Conservation (phyloP, 257 asterid genomes). For the Nicotiana tabacum region DNA sequence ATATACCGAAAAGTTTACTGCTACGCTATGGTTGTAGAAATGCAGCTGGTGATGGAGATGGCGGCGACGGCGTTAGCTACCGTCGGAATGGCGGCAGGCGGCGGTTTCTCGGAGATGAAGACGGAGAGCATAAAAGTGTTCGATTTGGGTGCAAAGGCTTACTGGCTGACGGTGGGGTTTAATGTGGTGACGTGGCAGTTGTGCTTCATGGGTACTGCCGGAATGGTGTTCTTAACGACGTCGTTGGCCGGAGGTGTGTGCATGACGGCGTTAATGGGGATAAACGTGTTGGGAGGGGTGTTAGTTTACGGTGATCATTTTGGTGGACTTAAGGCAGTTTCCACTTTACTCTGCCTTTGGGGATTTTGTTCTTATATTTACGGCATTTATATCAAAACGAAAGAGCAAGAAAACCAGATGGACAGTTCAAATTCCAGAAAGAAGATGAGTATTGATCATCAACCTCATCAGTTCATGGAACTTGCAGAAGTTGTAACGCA, state of each 20-base stretch:
- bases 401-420: constrained; percentile 5
- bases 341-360: constrained; percentile 65
- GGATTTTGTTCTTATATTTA: constrained; percentile 61
- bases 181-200: constrained; percentile 58
- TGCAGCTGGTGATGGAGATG: constrained; percentile 61
- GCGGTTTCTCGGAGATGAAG: constrained; percentile 42
- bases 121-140: constrained; percentile 36
- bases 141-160: constrained; percentile 47
- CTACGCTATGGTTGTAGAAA: constrained; percentile 78
- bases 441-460: neutral
- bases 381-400: constrained; percentile 37
- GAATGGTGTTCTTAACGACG: constrained; percentile 73
- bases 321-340: constrained; percentile 55
- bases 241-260: constrained; percentile 71
- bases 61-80: constrained; percentile 56
- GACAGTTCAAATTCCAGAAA: neutral
- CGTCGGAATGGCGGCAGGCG: constrained; percentile 35
- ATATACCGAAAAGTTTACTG: constrained; percentile 43
- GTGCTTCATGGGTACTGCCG: constrained; percentile 78
- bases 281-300: constrained; percentile 60
- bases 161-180: constrained; percentile 45
- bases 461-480: constrained; percentile 7
- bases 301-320: constrained; percentile 52
- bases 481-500: constrained; percentile 23
- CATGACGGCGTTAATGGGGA: constrained; percentile 66